Percentiles rank a stretch among this genome's conserved stretches.
Evolutionary conservation across 345 rosid species (phyloP).

Genomic region (Bruguiera gymnorhiza): DNA sequence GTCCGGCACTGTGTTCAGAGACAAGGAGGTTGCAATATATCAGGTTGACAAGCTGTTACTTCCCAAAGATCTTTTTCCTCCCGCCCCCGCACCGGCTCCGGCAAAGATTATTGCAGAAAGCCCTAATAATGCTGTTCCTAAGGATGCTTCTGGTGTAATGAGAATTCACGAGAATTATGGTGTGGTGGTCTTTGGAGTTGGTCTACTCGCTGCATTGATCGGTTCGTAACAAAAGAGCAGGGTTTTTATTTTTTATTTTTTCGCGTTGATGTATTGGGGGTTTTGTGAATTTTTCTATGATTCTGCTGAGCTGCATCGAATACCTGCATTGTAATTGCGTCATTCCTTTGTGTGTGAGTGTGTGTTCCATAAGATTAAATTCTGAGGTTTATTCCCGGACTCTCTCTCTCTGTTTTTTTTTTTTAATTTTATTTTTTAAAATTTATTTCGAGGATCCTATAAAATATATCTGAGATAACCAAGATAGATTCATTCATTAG

Average conservation of each 20-base stretch:
- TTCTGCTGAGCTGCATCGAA: too few relatives aligned
- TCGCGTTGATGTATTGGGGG: not conserved
- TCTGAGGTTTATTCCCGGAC: too few relatives aligned
- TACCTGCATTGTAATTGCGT: too few relatives aligned
- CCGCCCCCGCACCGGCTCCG: conserved; percentile 13
- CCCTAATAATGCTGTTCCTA: not conserved
- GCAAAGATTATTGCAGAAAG: not conserved
- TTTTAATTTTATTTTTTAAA: too few relatives aligned
- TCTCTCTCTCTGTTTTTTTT: too few relatives aligned
- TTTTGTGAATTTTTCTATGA: too few relatives aligned
- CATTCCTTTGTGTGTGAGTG: not conserved
- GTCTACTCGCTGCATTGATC: not conserved
- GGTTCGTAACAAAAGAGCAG: not conserved
- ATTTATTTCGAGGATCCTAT: too few relatives aligned
- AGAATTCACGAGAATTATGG: not conserved
- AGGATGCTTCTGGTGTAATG: conserved; percentile 8
- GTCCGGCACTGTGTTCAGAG: conserved; percentile 12
- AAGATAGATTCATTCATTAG: too few relatives aligned
- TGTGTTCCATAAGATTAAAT: too few relatives aligned
- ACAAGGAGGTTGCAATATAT: conserved; percentile 21
- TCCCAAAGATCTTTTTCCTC: conserved; percentile 21
- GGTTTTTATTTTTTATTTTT: not conserved
- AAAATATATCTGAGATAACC: too few relatives aligned
- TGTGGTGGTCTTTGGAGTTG: not conserved
- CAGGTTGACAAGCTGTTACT: conserved; percentile 19